phyloP scores from a whole-genome alignment of 2,329 filamentous ascomycete genomes.

The Aspergillus udagawae region DNA sequence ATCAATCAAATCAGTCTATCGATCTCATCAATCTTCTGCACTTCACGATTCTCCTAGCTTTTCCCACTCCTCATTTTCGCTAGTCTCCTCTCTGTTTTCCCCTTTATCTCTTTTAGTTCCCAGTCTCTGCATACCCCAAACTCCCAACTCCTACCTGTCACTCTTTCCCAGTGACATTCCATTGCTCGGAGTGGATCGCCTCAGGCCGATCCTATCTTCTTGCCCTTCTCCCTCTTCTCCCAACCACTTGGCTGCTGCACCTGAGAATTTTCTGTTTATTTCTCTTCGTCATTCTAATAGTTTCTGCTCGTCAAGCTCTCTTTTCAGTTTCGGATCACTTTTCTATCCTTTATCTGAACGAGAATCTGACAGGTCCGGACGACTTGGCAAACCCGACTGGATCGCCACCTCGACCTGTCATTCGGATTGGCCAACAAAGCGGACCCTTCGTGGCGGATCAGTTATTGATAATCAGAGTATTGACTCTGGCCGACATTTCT shows the following conservation, averaged over 20 bases:
- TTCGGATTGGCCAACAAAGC: conserved; percentile 5
- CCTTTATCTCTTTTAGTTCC: not conserved
- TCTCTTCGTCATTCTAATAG: not conserved
- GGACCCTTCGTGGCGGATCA: conserved; percentile 9
- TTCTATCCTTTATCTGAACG: not conserved
- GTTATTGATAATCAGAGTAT: conserved; percentile 1
- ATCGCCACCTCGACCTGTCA: conserved; percentile 12
- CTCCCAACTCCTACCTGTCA: conserved; percentile 13
- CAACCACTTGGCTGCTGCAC: not conserved
- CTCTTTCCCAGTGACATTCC: not conserved
- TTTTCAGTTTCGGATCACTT: not conserved
- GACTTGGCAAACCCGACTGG: conserved; percentile 3
- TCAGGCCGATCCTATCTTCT: conserved; percentile 2
- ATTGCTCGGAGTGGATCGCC: conserved; percentile 1
- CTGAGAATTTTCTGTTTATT: not conserved
- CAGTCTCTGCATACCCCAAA: not conserved
- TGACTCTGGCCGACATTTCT: conserved; percentile 2
- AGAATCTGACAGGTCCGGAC: not conserved
- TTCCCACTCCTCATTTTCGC: conserved; percentile 1
- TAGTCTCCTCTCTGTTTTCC: conserved; percentile 2
- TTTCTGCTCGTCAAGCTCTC: not conserved
- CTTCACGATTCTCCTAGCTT: conserved; percentile 2
- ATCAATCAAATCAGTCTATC: conserved; percentile 13
- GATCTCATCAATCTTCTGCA: not conserved
- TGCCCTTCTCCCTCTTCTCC: conserved; percentile 14